phyloP scores from a whole-genome alignment of 73 alveolate species.

The Paramecium caudatum region DNA sequence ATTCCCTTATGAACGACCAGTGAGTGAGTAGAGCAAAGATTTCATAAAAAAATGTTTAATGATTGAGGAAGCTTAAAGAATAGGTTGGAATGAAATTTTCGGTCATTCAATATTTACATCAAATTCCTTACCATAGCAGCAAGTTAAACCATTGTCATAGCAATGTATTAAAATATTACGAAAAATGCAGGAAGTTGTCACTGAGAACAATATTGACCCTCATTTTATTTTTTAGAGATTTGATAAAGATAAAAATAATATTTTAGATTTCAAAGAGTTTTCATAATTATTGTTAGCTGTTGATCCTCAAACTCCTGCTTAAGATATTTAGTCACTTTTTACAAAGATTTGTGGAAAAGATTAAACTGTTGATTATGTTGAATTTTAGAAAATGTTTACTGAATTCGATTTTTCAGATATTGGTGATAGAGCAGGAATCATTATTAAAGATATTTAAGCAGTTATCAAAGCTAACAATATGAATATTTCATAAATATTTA shows the following conservation, averaged over 20 bases:
- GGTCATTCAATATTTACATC: slow-evolving; percentile 41
- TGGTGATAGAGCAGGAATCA: slow-evolving; percentile 68
- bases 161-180: slow-evolving; percentile 48
- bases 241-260: slow-evolving; percentile 51
- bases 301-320: slow-evolving; percentile 40
- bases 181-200: slow-evolving; percentile 58
- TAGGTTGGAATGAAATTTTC: slow-evolving; percentile 72
- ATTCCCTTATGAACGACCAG: slow-evolving; percentile 76
- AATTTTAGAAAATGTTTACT: slow-evolving; percentile 66
- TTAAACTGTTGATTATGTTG: slow-evolving; percentile 54
- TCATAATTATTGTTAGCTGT: not conserved
- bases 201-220: slow-evolving; percentile 54
- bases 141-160: not conserved
- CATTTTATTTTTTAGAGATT: slow-evolving; percentile 47
- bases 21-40: slow-evolving; percentile 42
- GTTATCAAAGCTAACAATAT: slow-evolving; percentile 72
- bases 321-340: slow-evolving; percentile 38
- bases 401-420: slow-evolving; percentile 75
- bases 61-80: slow-evolving; percentile 62
- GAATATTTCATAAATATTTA: slow-evolving; percentile 63
- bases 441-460: slow-evolving; percentile 69
- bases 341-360: slow-evolving; percentile 33
- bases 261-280: slow-evolving; percentile 60
- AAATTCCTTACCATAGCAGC: not conserved
- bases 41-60: slow-evolving; percentile 52